Conservation (phyloP, 192 early-diverging fungal genomes). For the Mortierella hygrophila region DNA sequence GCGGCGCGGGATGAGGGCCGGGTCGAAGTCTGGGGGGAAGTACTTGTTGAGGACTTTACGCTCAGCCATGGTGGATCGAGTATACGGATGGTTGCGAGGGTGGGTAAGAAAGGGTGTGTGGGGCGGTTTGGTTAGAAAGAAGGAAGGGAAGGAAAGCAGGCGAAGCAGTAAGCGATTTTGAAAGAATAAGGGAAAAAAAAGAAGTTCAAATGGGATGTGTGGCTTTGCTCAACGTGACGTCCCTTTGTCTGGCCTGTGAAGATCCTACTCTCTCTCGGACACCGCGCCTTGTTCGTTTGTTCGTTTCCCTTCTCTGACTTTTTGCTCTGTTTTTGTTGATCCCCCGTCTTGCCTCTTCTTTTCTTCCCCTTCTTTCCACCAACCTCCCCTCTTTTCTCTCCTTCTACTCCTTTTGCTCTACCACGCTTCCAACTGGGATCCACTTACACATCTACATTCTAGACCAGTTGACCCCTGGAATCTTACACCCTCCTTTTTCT, state of each 20-base stretch:
- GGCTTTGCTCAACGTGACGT: slow-evolving; percentile 1
- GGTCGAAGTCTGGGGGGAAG: slow-evolving; percentile 98
- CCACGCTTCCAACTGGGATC: too few species aligned
- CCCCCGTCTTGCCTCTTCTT: not conserved
- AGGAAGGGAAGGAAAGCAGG: not conserved
- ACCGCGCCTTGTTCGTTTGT: too few species aligned
- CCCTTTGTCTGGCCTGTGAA: not conserved
- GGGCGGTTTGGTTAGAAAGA: not conserved
- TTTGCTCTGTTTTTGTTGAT: not conserved
- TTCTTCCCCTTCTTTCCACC: not conserved
- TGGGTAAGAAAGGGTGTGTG: not conserved
- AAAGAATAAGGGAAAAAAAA: not conserved
- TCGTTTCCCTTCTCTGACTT: too few species aligned
- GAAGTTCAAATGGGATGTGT: not conserved
- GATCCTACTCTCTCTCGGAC: too few species aligned
- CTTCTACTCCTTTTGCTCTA: too few species aligned
- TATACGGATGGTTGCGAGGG: not conserved
- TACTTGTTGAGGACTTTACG: slow-evolving; percentile 98
- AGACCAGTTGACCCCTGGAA: too few species aligned
- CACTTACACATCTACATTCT: too few species aligned
- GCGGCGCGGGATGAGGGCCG: slow-evolving; percentile 88
- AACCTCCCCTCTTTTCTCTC: not conserved
- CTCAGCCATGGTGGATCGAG: slow-evolving; percentile 35
- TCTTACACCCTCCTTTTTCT: too few species aligned
- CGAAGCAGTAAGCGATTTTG: not conserved